Evolutionary conservation across 2,329 filamentous ascomycete species (phyloP), one percentile per base, ranked within the genome.

Genomic region (Verticillium klebahnii): DNA sequence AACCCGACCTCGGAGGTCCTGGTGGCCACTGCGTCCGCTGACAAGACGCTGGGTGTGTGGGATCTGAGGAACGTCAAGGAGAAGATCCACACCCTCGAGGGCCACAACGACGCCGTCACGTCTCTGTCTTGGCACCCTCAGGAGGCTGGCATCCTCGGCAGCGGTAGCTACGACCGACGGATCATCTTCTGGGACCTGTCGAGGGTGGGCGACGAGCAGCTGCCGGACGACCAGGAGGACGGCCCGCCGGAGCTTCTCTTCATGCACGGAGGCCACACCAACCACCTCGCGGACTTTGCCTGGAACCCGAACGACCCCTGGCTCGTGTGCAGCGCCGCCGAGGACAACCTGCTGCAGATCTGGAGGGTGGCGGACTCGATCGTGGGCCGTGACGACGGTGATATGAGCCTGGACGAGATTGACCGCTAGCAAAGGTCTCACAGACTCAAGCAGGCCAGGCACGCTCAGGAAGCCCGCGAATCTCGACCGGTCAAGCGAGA

Each of bases 251-350:
- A 99, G 77, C 82, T 99, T 90, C 80, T 99, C 1, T 99, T 99
- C 78, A 98, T 99, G 93, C 95, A 99, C 71, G 95, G 95, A 64
- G 95, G 95, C 36, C 96, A 99, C 79, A 99, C 95, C 12, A 97
- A 97, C 77, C 90, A 96, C 67, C 87, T 99, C 64, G 93, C 92
- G 39, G 96, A 99, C 76, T 99, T 99, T 72, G 94, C 90, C 77
- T 99, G 94, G 94, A 99, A 99, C 76, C 87, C 88, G 68, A 97
- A 96, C 73, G 93, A 97, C 70, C 93, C 94, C 5, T 99, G 96
- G 96, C 86, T 97, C 61, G 91, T 99, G 67, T 93, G 93, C 74
- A 96, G 91, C 64, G 93, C 95, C 17, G 95, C 94, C 1, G 96
- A 99, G 74, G 95, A 99, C 78, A 99, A 99, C 72, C 82, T 98